A percentile compares a stretch with the other conserved stretches of the same genome.
Evolutionary conservation across 306 rosid genomes (phyloP).

Genomic region (Pachyrhizus erosus): DNA sequence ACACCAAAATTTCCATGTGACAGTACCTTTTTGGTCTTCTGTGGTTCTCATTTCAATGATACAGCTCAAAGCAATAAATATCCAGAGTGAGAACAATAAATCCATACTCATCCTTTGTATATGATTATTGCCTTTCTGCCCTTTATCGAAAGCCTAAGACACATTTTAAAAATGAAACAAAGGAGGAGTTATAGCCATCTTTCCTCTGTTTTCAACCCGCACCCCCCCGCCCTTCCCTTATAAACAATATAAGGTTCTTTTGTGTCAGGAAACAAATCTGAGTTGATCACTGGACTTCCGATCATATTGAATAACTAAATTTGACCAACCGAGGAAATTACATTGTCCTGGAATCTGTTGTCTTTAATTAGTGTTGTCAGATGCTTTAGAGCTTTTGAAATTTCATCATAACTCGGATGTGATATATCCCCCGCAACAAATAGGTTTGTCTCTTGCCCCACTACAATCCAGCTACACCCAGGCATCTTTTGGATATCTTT

Average conservation of each 20-base stretch:
- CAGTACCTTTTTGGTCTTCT: background rate
- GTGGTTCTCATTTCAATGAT: background rate
- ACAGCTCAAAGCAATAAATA: constrained; percentile 11
- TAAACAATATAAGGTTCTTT: constrained; percentile 2
- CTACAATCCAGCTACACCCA: constrained; percentile 78
- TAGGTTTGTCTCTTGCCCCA: constrained; percentile 58
- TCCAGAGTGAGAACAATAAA: background rate
- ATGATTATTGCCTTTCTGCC: background rate
- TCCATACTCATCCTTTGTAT: constrained; percentile 22
- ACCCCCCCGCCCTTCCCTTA: background rate
- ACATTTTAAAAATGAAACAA: constrained; percentile 5
- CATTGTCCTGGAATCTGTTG: constrained; percentile 42
- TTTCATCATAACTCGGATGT: constrained; percentile 56
- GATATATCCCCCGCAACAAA: constrained; percentile 66
- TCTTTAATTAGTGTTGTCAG: constrained; percentile 60
- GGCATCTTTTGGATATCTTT: constrained; percentile 72
- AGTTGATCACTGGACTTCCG: constrained; percentile 5
- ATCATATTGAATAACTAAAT: constrained; percentile 33
- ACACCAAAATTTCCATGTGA: background rate
- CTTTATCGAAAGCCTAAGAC: constrained; percentile 10
- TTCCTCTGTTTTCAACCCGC: background rate
- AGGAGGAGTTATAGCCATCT: background rate
- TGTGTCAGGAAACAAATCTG: constrained; percentile 24
- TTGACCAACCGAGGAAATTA: constrained; percentile 26
- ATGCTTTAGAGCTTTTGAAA: constrained; percentile 53